Conservation (phyloP, 768 basidiomycete species). For the Boletus vermiculosoides region DNA sequence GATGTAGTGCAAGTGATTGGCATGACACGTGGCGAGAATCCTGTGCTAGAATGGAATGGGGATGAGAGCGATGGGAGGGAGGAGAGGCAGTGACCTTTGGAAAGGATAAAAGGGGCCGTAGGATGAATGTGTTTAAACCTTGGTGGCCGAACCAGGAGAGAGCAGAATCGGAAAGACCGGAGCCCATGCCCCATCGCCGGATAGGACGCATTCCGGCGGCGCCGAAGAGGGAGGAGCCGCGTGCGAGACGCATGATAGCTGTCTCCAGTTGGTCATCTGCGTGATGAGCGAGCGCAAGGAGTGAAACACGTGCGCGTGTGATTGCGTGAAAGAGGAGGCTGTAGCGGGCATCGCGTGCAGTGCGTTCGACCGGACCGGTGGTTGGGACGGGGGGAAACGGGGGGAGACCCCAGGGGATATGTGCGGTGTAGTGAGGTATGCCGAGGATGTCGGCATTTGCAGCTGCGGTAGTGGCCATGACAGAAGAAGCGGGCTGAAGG, state of each 20-base stretch:
- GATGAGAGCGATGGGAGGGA: not conserved
- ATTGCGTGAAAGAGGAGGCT: constrained; percentile 49
- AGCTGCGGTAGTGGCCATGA: constrained; percentile 54
- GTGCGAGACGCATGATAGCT: constrained; percentile 63
- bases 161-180: constrained; percentile 14
- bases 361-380: constrained; percentile 47
- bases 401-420: constrained; percentile 55
- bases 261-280: constrained; percentile 86
- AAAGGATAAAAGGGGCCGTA: constrained; percentile 68
- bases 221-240: constrained; percentile 54
- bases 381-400: constrained; percentile 52
- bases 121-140: constrained; percentile 67
- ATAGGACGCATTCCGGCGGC: constrained; percentile 65
- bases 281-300: constrained; percentile 73
- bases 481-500: constrained; percentile 56
- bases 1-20: constrained; percentile 57
- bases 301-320: constrained; percentile 34
- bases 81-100: constrained; percentile 52
- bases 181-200: constrained; percentile 82
- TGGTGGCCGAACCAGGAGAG: constrained; percentile 46
- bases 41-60: constrained; percentile 52
- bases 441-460: constrained; percentile 41
- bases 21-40: constrained; percentile 76
- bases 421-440: constrained; percentile 45
- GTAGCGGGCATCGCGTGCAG: constrained; percentile 61